Percentiles rank a stretch among this genome's conserved stretches.
These are phyloP conservation scores for Auricularia cornea DNA, from an alignment of 768 basidiomycete genomes.

Conservation along the genomic window DNA sequence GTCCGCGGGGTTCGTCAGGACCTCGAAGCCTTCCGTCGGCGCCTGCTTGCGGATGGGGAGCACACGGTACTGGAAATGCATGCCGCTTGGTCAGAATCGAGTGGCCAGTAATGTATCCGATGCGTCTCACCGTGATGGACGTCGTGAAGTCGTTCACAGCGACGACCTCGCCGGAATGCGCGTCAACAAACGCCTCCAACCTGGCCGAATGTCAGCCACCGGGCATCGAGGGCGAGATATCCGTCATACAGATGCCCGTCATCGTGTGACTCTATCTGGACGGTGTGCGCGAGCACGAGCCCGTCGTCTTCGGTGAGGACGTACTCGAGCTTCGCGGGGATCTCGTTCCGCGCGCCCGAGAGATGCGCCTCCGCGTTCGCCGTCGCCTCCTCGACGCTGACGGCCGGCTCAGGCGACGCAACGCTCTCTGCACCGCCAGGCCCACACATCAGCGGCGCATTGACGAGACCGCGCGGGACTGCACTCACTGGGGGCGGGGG, in stretches of 20 bases:
- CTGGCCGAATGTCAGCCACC: conserved; percentile 7
- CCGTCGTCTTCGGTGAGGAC: conserved; percentile 31
- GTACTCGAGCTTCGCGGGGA: conserved; percentile 33
- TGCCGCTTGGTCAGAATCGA: background rate
- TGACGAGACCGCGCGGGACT: no score
- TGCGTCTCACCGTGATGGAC: conserved; percentile 14
- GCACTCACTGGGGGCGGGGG: conserved; percentile 24
- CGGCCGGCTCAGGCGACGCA: conserved; percentile 28
- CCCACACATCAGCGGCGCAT: no score
- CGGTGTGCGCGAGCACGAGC: conserved; percentile 30
- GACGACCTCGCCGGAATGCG: conserved; percentile 42
- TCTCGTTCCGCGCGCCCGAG: conserved; percentile 32
- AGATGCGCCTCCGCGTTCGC: conserved; percentile 30
- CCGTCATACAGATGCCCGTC: conserved; percentile 25
- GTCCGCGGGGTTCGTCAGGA: conserved; percentile 43
- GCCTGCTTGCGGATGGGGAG: conserved; percentile 44
- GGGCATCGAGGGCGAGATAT: no score
- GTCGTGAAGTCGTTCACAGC: conserved; percentile 47
- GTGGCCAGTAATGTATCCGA: background rate
- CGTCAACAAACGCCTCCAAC: conserved; percentile 53
- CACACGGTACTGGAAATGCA: conserved; percentile 31
- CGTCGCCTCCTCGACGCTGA: conserved; percentile 30
- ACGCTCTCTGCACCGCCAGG: conserved; percentile 11
- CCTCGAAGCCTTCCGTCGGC: conserved; percentile 41
- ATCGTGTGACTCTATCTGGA: conserved; percentile 35